Percentiles rank a stretch among this genome's conserved stretches.
Conservation (phyloP, 495 filamentous ascomycete species). For the Chaetomium tenue region DNA sequence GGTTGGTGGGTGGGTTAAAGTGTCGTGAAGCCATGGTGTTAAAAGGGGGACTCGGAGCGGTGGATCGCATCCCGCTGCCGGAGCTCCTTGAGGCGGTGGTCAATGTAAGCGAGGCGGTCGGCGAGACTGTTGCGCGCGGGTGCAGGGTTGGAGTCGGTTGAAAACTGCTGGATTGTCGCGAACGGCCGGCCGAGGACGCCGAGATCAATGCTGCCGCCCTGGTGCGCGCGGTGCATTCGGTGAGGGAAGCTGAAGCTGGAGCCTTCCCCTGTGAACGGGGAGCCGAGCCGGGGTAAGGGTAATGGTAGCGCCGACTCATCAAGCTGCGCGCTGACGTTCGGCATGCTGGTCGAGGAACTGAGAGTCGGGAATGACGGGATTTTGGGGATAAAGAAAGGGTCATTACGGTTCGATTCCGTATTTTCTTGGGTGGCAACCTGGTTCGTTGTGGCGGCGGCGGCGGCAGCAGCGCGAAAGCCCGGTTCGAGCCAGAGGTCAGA, state of each 20-base stretch:
- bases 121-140: slow-evolving; percentile 41
- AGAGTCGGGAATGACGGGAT: slow-evolving; percentile 27
- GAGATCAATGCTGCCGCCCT: slow-evolving; percentile 42
- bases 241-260: slow-evolving; percentile 53
- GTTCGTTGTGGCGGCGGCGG: slow-evolving; percentile 10
- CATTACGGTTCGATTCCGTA: slow-evolving; percentile 20
- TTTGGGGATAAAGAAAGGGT: slow-evolving; percentile 37
- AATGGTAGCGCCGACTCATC: slow-evolving; percentile 31
- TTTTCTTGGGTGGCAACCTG: slow-evolving; percentile 21
- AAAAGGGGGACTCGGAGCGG: slow-evolving; percentile 45
- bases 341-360: slow-evolving; percentile 26
- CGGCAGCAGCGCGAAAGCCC: slow-evolving; percentile 10
- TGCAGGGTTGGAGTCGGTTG: slow-evolving; percentile 29
- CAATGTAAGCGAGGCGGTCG: slow-evolving; percentile 51
- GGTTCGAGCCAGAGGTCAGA: slow-evolving; percentile 37
- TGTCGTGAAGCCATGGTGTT: slow-evolving; percentile 18
- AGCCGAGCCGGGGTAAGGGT: slow-evolving; percentile 47
- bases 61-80: slow-evolving; percentile 39
- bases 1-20: neutral
- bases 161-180: slow-evolving; percentile 43
- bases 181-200: slow-evolving; percentile 48
- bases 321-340: slow-evolving; percentile 22
- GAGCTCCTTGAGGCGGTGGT: slow-evolving; percentile 53
- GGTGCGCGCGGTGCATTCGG: slow-evolving; percentile 39
- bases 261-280: slow-evolving; percentile 46